Conservation (phyloP, 2,329 filamentous ascomycete species). For the Curvularia hawaiiensis region DNA sequence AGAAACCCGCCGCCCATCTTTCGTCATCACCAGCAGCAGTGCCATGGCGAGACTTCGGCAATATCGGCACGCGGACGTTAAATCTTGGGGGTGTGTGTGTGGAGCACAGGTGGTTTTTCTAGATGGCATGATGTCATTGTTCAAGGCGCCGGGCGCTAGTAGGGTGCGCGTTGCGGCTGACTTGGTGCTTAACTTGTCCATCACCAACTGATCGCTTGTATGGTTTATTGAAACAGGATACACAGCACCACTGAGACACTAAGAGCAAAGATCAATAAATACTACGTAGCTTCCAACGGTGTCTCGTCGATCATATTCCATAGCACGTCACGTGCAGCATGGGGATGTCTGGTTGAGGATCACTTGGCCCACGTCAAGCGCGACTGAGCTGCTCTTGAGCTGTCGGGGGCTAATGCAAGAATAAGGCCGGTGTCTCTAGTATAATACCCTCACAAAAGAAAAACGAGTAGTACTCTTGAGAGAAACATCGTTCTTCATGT, state of each 20-base stretch:
- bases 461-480: neutral
- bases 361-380: neutral
- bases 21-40: constrained; percentile 10
- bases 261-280: neutral
- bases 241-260: neutral
- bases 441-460: neutral
- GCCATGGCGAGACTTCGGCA: constrained; percentile 7
- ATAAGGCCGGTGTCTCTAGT: neutral
- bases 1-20: constrained; percentile 6
- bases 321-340: neutral
- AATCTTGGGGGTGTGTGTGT: neutral
- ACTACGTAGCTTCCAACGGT: neutral
- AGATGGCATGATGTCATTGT: constrained; percentile 8
- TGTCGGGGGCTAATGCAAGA: neutral
- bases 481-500: neutral
- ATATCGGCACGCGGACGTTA: constrained; percentile 6
- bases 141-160: neutral
- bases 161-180: neutral
- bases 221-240: neutral
- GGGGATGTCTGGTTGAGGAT: neutral
- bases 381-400: neutral
- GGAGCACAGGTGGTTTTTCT: neutral
- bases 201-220: neutral
- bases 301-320: neutral
- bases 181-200: neutral